phyloP scores from a whole-genome alignment of 73 alveolate genomes.

The Stentor coeruleus region DNA sequence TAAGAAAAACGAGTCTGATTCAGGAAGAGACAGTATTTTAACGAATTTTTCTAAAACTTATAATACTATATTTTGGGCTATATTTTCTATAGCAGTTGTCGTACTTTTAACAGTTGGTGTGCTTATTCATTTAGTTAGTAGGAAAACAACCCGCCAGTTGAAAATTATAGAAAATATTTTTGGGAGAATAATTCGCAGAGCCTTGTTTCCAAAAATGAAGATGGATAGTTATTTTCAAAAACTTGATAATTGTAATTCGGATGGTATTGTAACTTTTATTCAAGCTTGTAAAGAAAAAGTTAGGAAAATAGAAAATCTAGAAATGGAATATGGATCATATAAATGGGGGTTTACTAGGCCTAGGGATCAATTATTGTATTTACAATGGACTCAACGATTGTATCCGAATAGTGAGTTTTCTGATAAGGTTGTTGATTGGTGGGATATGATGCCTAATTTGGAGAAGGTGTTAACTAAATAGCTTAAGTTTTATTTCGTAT shows the following conservation, averaged over 20 bases:
- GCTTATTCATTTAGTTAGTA: neutral
- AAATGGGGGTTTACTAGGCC: constrained; percentile 21
- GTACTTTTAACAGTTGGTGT: neutral
- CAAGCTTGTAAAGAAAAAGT: neutral
- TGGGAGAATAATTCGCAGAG: neutral
- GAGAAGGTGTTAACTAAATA: no score
- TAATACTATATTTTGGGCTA: neutral
- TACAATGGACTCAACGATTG: neutral
- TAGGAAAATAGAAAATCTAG: neutral
- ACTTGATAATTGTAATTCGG: neutral
- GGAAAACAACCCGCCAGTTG: neutral
- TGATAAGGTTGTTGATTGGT: neutral
- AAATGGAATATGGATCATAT: neutral
- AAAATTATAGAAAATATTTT: neutral
- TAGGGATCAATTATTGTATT: neutral
- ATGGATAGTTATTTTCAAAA: neutral
- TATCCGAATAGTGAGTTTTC: neutral
- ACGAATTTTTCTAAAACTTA: neutral
- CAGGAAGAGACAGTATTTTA: neutral
- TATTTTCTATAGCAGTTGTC: neutral
- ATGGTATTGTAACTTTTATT: neutral
- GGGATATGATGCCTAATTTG: neutral
- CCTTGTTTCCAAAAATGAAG: neutral
- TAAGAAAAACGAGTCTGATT: neutral
- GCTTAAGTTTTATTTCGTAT: no score